phyloP scores from a whole-genome alignment of 345 rosid genomes.

The Gossypium australe region DNA sequence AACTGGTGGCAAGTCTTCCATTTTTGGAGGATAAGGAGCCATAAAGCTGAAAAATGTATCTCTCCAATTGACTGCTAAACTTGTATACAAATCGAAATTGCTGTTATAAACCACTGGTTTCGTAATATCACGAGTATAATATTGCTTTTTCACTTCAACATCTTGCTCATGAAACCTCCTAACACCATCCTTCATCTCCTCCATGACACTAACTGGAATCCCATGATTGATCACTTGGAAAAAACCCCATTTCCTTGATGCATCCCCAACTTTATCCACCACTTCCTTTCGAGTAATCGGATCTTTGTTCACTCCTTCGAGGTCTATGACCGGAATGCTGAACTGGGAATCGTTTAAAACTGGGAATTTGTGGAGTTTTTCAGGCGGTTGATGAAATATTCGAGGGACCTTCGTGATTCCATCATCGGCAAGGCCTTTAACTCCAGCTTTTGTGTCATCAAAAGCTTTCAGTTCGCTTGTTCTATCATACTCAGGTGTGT shows the following conservation, averaged over 20 bases:
- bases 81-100: neutral
- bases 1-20: neutral
- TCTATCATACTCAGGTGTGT: constrained; percentile 1
- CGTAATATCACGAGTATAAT: constrained; percentile 12
- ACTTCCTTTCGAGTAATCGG: constrained; percentile 4
- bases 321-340: constrained; percentile 35
- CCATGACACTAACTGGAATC: constrained; percentile 26
- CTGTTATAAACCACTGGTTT: constrained; percentile 17
- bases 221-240: constrained; percentile 49
- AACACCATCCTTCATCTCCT: constrained; percentile 24
- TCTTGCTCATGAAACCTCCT: constrained; percentile 39
- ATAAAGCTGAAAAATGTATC: neutral
- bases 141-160: constrained; percentile 22
- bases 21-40: constrained; percentile 5
- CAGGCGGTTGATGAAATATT: constrained; percentile 22
- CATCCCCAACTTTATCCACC: constrained; percentile 22
- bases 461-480: constrained; percentile 18
- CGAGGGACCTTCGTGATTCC: constrained; percentile 22
- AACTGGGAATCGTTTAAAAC: neutral
- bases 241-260: constrained; percentile 38
- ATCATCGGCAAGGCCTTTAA: constrained; percentile 17
- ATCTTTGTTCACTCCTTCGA: constrained; percentile 14
- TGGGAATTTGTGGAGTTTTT: neutral
- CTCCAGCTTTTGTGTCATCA: constrained; percentile 25
- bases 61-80: constrained; percentile 5